Percentiles rank a stretch among this genome's conserved stretches.
Conservation (phyloP, 2,329 filamentous ascomycete genomes). For the Piedraia hortae region DNA sequence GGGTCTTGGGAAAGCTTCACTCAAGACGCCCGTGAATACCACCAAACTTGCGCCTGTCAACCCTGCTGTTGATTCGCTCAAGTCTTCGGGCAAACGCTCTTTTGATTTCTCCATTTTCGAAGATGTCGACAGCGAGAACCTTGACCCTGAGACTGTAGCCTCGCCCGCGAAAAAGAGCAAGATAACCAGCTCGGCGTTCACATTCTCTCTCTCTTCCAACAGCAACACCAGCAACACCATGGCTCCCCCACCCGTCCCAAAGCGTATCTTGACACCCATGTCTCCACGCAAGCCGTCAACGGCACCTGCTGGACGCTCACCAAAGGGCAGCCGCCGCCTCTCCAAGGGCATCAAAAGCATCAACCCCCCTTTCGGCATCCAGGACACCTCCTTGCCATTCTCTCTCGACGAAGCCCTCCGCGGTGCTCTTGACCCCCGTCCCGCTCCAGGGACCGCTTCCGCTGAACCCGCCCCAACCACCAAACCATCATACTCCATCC, state of each 20-base stretch:
- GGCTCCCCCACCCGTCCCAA: conserved; percentile 12
- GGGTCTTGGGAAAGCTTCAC: conserved; percentile 8
- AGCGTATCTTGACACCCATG: conserved; percentile 13
- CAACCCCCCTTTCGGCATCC: conserved; percentile 36
- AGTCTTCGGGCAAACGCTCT: conserved; percentile 19
- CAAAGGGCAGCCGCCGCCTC: conserved; percentile 37
- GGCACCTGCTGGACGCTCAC: conserved; percentile 57
- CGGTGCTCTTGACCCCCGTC: conserved; percentile 34
- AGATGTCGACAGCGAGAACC: conserved; percentile 27
- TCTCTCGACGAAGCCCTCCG: conserved; percentile 62
- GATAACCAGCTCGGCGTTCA: conserved; percentile 12
- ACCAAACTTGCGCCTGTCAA: no score
- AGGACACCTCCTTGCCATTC: conserved; percentile 30
- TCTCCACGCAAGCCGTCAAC: conserved; percentile 19
- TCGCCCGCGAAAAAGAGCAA: conserved; percentile 27
- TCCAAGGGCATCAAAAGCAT: conserved; percentile 38
- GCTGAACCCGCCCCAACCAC: no score
- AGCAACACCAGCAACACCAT: conserved; percentile 6
- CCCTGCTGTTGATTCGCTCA: not conserved
- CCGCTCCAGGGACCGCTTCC: not conserved
- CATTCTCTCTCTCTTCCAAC: conserved; percentile 13
- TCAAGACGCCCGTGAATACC: conserved; percentile 7
- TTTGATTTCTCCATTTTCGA: conserved; percentile 18
- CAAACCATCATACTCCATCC: conserved; percentile 10
- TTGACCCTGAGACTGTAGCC: conserved; percentile 25